Conservation (phyloP, 257 asterid genomes). For the Striga asiatica region DNA sequence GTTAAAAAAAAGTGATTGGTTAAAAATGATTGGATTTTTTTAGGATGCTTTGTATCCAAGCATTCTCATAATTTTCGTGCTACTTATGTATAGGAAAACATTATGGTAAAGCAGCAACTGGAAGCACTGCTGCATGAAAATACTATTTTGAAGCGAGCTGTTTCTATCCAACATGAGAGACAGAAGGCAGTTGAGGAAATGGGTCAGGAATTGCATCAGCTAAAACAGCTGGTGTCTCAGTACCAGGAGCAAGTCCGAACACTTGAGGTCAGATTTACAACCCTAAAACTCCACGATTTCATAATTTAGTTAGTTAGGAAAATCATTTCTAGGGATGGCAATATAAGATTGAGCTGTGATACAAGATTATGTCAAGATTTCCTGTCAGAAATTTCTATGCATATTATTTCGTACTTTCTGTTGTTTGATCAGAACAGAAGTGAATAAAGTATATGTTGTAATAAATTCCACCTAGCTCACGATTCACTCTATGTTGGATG, state of each 20-base stretch:
- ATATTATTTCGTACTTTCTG: too few species aligned
- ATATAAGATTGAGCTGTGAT: background rate
- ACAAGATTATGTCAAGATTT: too few species aligned
- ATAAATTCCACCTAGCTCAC: too few species aligned
- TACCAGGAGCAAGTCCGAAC: conserved; percentile 63
- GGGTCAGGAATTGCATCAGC: conserved; percentile 46
- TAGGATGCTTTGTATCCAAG: too few species aligned
- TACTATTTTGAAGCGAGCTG: conserved; percentile 61
- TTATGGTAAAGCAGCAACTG: conserved; percentile 48
- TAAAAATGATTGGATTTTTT: too few species aligned
- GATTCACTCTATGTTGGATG: too few species aligned
- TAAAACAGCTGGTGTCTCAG: conserved; percentile 61
- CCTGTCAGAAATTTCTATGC: too few species aligned
- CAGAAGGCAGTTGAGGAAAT: conserved; percentile 57
- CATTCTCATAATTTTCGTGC: too few species aligned
- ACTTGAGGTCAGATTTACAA: conserved; percentile 73
- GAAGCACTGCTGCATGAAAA: conserved; percentile 46
- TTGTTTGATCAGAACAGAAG: too few species aligned
- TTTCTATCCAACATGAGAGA: conserved; percentile 63
- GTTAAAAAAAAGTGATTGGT: too few species aligned
- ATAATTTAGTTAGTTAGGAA: background rate
- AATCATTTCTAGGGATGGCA: background rate
- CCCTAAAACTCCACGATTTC: background rate
- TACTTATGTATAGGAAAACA: conserved; percentile 39
- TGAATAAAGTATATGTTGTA: too few species aligned